Percentiles rank a stretch among this genome's conserved stretches.
Evolutionary conservation across 768 basidiomycete genomes (phyloP).

Genomic region (Leccinellum albellum): DNA sequence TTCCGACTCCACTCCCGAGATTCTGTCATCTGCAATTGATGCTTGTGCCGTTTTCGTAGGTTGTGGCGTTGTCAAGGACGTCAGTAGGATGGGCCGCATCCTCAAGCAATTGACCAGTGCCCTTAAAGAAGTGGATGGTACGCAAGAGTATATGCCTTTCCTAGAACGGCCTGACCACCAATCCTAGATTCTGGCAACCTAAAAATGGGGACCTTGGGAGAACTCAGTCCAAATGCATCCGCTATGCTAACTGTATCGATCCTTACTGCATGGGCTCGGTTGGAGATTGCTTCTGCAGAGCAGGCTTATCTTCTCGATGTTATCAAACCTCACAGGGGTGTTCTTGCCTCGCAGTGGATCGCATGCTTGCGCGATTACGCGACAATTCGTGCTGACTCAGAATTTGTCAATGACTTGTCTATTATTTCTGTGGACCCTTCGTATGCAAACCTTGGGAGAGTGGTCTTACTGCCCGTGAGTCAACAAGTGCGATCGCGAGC

Average conservation of each 20-base stretch:
- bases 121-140: slow-evolving; percentile 87
- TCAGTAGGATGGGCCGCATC: slow-evolving; percentile 89
- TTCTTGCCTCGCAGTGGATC: slow-evolving; percentile 83
- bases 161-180: slow-evolving; percentile 5
- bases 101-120: slow-evolving; percentile 84
- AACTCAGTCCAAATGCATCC: slow-evolving; percentile 90
- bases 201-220: slow-evolving; percentile 79
- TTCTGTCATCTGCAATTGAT: slow-evolving; percentile 86
- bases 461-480: slow-evolving; percentile 86
- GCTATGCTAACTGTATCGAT: slow-evolving; percentile 93
- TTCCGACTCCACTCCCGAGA: slow-evolving; percentile 92
- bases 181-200: slow-evolving; percentile 73
- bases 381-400: slow-evolving; percentile 83
- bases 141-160: slow-evolving; percentile 1
- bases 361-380: slow-evolving; percentile 90
- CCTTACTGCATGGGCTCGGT: slow-evolving; percentile 91
- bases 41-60: slow-evolving; percentile 95
- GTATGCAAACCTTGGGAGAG: slow-evolving; percentile 84
- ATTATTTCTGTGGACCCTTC: slow-evolving; percentile 75
- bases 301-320: slow-evolving; percentile 79
- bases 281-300: slow-evolving; percentile 71
- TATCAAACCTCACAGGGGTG: slow-evolving; percentile 71
- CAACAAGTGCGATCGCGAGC: neutral
- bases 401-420: slow-evolving; percentile 72
- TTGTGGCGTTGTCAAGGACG: slow-evolving; percentile 89